These are phyloP conservation scores for Nothophaeocryptopus gaeumannii DNA, from an alignment of 2,329 filamentous ascomycete species.

Conservation along the genomic window DNA sequence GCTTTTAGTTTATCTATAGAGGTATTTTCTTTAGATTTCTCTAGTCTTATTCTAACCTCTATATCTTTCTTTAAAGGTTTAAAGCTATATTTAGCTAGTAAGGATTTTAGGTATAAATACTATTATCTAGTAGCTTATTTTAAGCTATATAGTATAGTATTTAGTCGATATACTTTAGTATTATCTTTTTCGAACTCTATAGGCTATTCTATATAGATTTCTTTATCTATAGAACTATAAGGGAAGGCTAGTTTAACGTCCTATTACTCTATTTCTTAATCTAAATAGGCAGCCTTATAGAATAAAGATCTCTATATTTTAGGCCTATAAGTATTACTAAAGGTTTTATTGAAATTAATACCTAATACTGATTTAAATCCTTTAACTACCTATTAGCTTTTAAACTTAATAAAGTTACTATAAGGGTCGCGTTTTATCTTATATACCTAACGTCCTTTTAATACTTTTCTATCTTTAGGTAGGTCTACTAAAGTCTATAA, in stretches of 20 bases:
- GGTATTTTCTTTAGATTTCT: slow-evolving; percentile 5
- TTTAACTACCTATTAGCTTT: slow-evolving; percentile 7
- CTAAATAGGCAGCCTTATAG: slow-evolving; percentile 5
- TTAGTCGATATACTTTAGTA: too few relatives aligned
- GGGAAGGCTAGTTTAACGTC: slow-evolving; percentile 7
- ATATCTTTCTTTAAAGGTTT: slow-evolving; percentile 8
- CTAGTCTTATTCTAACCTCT: slow-evolving; percentile 6
- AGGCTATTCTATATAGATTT: too few relatives aligned
- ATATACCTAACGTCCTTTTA: too few relatives aligned
- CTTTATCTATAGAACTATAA: slow-evolving; percentile 7
- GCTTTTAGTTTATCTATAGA: slow-evolving; percentile 1
- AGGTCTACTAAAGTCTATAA: too few relatives aligned
- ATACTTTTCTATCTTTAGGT: background rate
- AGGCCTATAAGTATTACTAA: slow-evolving; percentile 13
- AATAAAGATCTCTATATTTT: background rate
- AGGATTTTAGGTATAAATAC: slow-evolving; percentile 1
- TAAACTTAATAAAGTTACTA: too few relatives aligned
- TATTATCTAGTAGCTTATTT: too few relatives aligned
- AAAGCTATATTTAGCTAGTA: background rate
- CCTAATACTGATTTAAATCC: background rate
- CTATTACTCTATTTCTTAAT: slow-evolving; percentile 8
- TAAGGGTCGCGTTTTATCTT: too few relatives aligned
- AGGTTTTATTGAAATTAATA: slow-evolving; percentile 1
- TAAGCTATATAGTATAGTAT: too few relatives aligned
- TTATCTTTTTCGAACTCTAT: too few relatives aligned